Conservation (phyloP, 345 rosid species). For the Lumnitzera racemosa region DNA sequence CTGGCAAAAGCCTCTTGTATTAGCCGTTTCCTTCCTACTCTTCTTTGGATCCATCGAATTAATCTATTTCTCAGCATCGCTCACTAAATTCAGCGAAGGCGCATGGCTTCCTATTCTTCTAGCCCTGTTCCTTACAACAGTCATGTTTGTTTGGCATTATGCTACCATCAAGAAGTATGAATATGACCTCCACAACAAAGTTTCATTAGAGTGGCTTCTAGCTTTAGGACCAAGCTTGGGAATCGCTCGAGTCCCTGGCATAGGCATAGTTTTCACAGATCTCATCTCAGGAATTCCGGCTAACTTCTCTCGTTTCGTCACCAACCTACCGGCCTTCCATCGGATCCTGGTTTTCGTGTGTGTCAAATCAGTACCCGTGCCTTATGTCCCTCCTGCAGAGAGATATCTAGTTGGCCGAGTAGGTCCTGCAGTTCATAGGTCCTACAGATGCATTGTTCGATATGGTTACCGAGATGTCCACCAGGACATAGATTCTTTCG, state of each 20-base stretch:
- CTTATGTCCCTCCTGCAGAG: constrained; percentile 81
- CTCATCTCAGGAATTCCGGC: constrained; percentile 95
- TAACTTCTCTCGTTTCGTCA: constrained; percentile 94
- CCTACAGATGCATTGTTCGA: constrained; percentile 54
- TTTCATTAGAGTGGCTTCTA: constrained; percentile 94
- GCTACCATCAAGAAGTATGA: constrained; percentile 89
- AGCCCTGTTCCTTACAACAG: constrained; percentile 72
- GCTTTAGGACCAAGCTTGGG: constrained; percentile 92
- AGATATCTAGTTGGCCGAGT: constrained; percentile 94
- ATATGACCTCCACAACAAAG: constrained; percentile 91
- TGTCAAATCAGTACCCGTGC: constrained; percentile 91
- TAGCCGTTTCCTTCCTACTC: constrained; percentile 70
- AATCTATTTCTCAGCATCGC: constrained; percentile 97
- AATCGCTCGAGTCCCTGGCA: constrained; percentile 86
- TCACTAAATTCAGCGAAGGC: constrained; percentile 90
- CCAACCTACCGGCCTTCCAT: constrained; percentile 98
- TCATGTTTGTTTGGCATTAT: constrained; percentile 98
- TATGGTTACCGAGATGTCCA: constrained; percentile 51
- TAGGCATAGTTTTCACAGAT: constrained; percentile 89
- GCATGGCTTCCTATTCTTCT: constrained; percentile 99
- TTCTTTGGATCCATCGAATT: constrained; percentile 83
- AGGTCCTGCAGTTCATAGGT: constrained; percentile 59
- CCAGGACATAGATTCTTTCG: constrained; percentile 47
- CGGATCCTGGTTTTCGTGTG: constrained; percentile 85
- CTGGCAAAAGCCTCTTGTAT: constrained; percentile 80